Base-by-base conservation (phyloP, 331 rosid species). In the Acacia pycnantha region DNA sequence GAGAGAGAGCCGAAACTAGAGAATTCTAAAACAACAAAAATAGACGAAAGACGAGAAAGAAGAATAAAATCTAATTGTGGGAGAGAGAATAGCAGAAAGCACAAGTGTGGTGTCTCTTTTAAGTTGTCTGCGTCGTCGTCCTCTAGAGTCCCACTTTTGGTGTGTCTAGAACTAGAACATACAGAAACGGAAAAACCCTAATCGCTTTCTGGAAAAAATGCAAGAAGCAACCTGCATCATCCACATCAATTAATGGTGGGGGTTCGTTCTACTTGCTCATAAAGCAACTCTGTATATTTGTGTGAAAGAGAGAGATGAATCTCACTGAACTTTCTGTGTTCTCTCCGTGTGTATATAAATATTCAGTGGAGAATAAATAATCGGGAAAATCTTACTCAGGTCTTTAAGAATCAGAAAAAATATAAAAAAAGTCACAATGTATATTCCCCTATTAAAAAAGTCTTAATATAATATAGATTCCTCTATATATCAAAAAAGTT, bases 311-410 rank as follows among this genome's bases (percentile, higher is more conserved):
- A 59, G 56, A 31, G 59, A 47, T 74, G 87, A 79, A 84, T 79
- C 78, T 67, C 9, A 68, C 59, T 67, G 81, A 79, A 79, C 67
- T 70, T 67, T 79, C 19, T 74, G 51, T 44, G 44, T 35, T 59
- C 7, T 59, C 2, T 1, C 5, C 26, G 7, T 11, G 31, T 4
- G 31, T 24, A 2, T 19, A 53, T n/a, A 5, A 0, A 56, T 21
- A 44, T 74, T 78, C 67, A 68, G 51, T 68, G 83, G 83, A 78
- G 80, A 83, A 79, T 73, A 83, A 40, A 73, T 73, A 51, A 78
- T 65, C 43, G 9, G 2, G 2, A 37, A 37, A 37, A 37, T 37
- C 41, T 37, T 2, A 0, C 0, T 6, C 9, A 37, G 0, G 8
- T 1, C n/a, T 6, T 0, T 1, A 37, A 37, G 9, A 9, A 37